Evolutionary conservation across 345 rosid genomes (phyloP).

Genomic region (Linum trigynum): DNA sequence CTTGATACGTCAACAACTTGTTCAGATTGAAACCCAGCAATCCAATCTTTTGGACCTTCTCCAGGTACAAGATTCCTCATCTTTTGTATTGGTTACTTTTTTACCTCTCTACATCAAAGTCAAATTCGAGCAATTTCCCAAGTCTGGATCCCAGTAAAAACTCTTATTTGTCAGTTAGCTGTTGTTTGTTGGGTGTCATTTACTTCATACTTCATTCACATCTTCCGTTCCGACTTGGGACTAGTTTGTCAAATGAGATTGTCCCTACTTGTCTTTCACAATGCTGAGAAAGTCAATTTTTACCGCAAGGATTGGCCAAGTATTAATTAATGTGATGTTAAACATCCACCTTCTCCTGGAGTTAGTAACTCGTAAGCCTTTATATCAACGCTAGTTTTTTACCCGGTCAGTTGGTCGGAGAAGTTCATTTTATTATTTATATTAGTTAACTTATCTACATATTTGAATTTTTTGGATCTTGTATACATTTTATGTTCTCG

Average conservation of each 20-base stretch:
- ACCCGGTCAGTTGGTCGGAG: too few relatives aligned
- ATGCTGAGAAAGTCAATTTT: neutral
- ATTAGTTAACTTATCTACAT: too few relatives aligned
- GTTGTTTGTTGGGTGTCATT: neutral
- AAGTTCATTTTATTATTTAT: too few relatives aligned
- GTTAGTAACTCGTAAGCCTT: too few relatives aligned
- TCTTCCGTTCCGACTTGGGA: neutral
- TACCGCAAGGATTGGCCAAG: too few relatives aligned
- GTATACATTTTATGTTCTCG: too few relatives aligned
- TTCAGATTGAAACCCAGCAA: slow-evolving; percentile 84
- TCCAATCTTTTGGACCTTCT: slow-evolving; percentile 63
- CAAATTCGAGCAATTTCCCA: neutral
- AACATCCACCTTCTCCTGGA: too few relatives aligned
- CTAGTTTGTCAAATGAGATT: neutral
- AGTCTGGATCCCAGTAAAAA: neutral
- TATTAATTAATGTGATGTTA: too few relatives aligned
- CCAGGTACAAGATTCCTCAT: slow-evolving; percentile 44
- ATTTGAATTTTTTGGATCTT: too few relatives aligned
- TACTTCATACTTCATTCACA: neutral
- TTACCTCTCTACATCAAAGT: too few relatives aligned
- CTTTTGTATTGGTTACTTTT: neutral
- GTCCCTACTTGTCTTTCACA: neutral
- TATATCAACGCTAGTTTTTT: too few relatives aligned
- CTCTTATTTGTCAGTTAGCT: neutral
- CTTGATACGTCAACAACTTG: slow-evolving; percentile 57